Evolutionary conservation across 345 rosid species (phyloP), one percentile per base, ranked within the genome.

Genomic region (Linum usitatissimum): DNA sequence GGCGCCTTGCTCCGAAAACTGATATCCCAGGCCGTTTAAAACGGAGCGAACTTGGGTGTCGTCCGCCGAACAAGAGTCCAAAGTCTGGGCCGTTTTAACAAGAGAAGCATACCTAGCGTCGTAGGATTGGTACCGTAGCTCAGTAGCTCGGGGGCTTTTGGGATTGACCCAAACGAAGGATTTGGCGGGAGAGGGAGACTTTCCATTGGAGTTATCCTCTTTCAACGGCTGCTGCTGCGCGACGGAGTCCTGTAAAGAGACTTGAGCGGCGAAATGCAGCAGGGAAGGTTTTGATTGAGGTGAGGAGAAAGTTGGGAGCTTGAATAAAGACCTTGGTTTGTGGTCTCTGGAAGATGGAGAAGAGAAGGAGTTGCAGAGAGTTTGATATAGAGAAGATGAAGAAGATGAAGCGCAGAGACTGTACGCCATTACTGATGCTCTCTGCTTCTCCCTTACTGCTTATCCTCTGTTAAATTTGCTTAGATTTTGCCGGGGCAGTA

Each of bases 121-220:
- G 59, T 86, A 82, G 5, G 96, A 83, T 15, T 71, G 69, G 40
- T 75, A 30, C 71, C 76, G 75, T n/a, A 88, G 88, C 64, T 70
- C 77, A 3, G 87, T 76, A 73, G 95, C 93, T 80, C 82, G 70
- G 64, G 89, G 84, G 70, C 93, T 88, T 3, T 70, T 83, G 67
- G 98, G 96, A 66, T 92, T 92, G 67, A 92, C 89, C 96, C 96
- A 86, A 54, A 76, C 71, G 77, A 77, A 70, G 69, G 78, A 75
- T 70, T 79, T 84, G 18, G 80, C 55, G 9, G 80, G 64, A 54
- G 75, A 65, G 19, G 51, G 31, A 48, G 65, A 42, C 55, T 70
- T 66, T 3, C 55, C 59, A n/a, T 60, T 74, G 34, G 81, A 79
- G 66, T 53, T 71, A 1, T 68, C 21, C 10, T 67, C 79, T 63